A percentile compares a stretch with the other conserved stretches of the same genome.
Evolutionary conservation across 2,329 filamentous ascomycete species (phyloP).

Genomic region (Beauveria rudraprayagi): DNA sequence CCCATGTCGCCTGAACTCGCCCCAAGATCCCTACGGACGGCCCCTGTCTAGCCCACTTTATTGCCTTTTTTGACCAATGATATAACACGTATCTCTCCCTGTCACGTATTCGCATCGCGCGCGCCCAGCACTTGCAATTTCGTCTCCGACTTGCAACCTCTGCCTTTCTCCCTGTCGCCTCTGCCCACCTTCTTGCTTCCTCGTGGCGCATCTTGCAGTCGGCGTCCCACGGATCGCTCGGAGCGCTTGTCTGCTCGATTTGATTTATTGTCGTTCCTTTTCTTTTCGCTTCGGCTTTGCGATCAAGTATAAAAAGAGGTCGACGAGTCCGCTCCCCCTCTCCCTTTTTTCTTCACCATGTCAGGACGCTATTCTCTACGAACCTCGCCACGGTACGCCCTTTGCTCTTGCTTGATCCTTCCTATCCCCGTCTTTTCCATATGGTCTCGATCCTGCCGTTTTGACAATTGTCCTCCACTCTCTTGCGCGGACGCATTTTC

Average conservation of each 20-base stretch:
- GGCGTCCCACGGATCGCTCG: conserved; percentile 10
- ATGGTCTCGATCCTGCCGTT: background rate
- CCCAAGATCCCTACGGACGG: no score
- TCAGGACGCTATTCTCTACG: conserved; percentile 30
- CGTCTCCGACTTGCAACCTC: background rate
- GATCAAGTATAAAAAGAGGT: conserved; percentile 3
- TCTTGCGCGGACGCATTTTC: background rate
- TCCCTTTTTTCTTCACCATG: conserved; percentile 20
- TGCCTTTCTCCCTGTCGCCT: background rate
- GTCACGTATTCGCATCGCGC: conserved; percentile 11
- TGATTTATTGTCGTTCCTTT: background rate
- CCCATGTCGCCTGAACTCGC: no score
- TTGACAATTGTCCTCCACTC: background rate
- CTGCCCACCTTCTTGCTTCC: conserved; percentile 6
- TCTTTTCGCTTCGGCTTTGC: background rate
- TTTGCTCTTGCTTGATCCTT: background rate
- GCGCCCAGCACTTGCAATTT: background rate
- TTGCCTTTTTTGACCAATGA: background rate
- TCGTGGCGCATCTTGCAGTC: conserved; percentile 4
- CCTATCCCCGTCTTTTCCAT: conserved; percentile 7
- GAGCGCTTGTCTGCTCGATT: background rate
- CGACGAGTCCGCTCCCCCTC: background rate
- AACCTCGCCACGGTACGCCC: conserved; percentile 29
- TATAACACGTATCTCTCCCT: background rate
- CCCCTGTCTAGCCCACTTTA: no score